Evolutionary conservation across 176 grass and related monocot species (phyloP), one percentile per base, ranked within the genome.

Genomic region (Musa beccarii): DNA sequence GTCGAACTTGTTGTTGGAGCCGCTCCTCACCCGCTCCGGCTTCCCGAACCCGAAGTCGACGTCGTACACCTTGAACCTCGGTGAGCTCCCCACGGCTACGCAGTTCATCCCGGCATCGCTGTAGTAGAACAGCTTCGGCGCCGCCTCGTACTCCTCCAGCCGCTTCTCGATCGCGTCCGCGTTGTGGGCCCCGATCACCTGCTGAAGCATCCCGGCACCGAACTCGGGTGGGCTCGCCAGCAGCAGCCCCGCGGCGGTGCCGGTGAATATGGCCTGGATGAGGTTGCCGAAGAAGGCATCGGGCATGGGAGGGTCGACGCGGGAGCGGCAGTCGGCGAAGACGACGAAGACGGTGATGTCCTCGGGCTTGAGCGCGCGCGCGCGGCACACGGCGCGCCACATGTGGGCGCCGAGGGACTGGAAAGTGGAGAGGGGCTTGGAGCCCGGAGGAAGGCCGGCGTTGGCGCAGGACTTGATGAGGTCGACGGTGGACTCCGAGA

Each of bases 241-340:
- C 22, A 99, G 84, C 69, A 99, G 86, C 49, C 90, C 95, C 0
- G 95, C 86, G 0, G 95, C 86, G 0, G 89, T 89, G 67, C 88
- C 94, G 0, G 94, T 97, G 88, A 97, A 97, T 7, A 97, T 85
- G 61, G 94, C 94, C 85, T 97, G 94, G 84, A 97, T 97, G 63
- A 97, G 90, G 85, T 97, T 97, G 51, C 94, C 94, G 79, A 99
- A 99, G 83, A 92, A 99, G 11, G 86, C 79, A 1, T 89, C 86
- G 84, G 95, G 88, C 10, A 94, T 63, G 7, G 90, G 84, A 50
- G 84, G 95, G 66, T 89, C 82, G 19, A 99, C 86, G 79, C 95
- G 90, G 21, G 73, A 0, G 59, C 90, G 87, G 85, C 94, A 97
- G 62, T 97, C 90, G 22, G 86, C 88, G 79, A 99, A 99, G 6